Evolutionary conservation across 2,329 filamentous ascomycete species (phyloP).

Genomic region (Arthroderma uncinatum): DNA sequence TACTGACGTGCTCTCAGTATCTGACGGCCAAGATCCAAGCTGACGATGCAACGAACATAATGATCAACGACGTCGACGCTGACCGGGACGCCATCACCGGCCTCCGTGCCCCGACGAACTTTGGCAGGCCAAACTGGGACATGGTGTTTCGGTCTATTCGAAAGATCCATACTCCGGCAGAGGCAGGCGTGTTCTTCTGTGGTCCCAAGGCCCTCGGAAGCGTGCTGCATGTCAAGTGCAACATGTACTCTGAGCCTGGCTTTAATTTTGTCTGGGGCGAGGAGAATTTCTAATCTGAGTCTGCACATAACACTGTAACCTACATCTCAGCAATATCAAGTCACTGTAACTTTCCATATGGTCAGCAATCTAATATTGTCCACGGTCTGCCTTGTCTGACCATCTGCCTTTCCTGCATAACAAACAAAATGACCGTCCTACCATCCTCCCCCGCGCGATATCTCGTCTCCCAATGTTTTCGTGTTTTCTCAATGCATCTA

Average conservation of each 20-base stretch:
- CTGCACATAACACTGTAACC: too few relatives aligned
- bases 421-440: too few relatives aligned
- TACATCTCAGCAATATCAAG: too few relatives aligned
- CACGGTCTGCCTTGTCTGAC: too few relatives aligned
- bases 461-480: too few relatives aligned
- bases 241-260: constrained; percentile 75
- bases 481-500: too few relatives aligned
- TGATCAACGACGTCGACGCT: constrained; percentile 80
- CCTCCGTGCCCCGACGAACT: constrained; percentile 66
- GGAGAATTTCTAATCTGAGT: constrained; percentile 44
- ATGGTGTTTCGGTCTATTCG: constrained; percentile 77
- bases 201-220: constrained; percentile 71
- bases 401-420: too few relatives aligned
- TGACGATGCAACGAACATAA: constrained; percentile 80
- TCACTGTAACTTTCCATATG: too few relatives aligned
- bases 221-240: constrained; percentile 69
- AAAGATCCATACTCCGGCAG: constrained; percentile 62
- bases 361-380: too few relatives aligned
- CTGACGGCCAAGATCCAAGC: constrained; percentile 77
- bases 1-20: constrained; percentile 39
- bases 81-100: constrained; percentile 79
- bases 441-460: too few relatives aligned
- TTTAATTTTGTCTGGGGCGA: constrained; percentile 47
- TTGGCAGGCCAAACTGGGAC: constrained; percentile 80
- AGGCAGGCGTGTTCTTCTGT: constrained; percentile 75